Evolutionary conservation across 768 basidiomycete genomes (phyloP), one percentile per base, ranked within the genome.

Genomic region (Boletus insuetus): DNA sequence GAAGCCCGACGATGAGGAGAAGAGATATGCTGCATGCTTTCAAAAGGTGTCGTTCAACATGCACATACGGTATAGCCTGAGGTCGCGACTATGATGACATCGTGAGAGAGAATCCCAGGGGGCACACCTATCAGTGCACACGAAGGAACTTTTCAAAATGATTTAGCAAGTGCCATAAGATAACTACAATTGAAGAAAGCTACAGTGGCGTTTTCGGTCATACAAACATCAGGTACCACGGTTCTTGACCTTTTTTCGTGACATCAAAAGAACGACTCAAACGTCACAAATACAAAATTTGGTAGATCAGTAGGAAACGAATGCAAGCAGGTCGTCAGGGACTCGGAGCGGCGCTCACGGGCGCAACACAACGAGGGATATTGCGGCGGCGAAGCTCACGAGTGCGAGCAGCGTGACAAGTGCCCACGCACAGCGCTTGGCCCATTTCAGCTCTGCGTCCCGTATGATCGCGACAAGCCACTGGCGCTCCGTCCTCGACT

Each of bases 371-470:
- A 11, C 45, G 1, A 62, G 0, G 7, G 16, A 6, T 20, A 34
- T 16, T 3, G 31, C 34, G 5, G 4, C 10, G 6, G 19, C 19
- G 39, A 43, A 6, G 10, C 44, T 29, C 11, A 4, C 44, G 22
- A 62, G n/a, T 0, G 35, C 6, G 14, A 46, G 17, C 11, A 61
- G 1, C n/a, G 2, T 50, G 16, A 49, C 4, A 6, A 63, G 24
- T 12, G 49, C 62, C 54, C 49, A 51, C 31, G 11, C 54, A 46
- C 59, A 77, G n/a, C 76, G 69, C 55, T 60, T 66, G 14, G 74
- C 78, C 79, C 79, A 79, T 54, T 67, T 74, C 42, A 71, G 11
- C 59, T 80, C 79, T 0, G 68, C 64, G 12, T 59, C 58, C 24
- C 77, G 65, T 62, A 78, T 71, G 14, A 56, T 55, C 34, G 46